Conservation (phyloP, 2,329 filamentous ascomycete species). For the Dissoconium aciculare region DNA sequence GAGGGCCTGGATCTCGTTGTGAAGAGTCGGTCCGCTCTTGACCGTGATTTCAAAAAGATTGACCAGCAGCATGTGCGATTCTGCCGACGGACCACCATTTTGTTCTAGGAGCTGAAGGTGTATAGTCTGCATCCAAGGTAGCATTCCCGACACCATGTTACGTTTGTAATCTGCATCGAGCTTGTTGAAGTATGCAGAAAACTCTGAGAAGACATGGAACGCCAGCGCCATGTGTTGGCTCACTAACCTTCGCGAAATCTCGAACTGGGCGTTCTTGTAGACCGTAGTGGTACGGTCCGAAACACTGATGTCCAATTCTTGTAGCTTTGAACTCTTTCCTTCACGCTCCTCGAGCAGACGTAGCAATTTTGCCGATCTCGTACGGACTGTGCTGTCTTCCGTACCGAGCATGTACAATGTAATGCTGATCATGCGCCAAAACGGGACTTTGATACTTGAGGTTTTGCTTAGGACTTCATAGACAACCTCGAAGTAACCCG, state of each 20-base stretch:
- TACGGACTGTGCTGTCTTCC: constrained; percentile 74
- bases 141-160: constrained; percentile 83
- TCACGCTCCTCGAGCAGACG: constrained; percentile 64
- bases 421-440: constrained; percentile 80
- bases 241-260: constrained; percentile 80
- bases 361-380: constrained; percentile 71
- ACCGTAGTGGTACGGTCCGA: constrained; percentile 97
- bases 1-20: constrained; percentile 92
- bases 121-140: constrained; percentile 92
- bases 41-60: constrained; percentile 96
- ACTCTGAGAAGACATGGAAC: constrained; percentile 91
- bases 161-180: constrained; percentile 69
- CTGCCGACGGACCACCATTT: constrained; percentile 75
- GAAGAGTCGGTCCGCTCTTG: constrained; percentile 69
- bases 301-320: constrained; percentile 96
- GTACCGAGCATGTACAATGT: constrained; percentile 88
- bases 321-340: constrained; percentile 73
- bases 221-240: constrained; percentile 79
- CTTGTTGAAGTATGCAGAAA: constrained; percentile 83
- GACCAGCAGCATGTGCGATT: constrained; percentile 85
- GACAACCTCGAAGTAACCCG: constrained; percentile 90
- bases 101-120: constrained; percentile 78
- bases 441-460: constrained; percentile 66
- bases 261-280: constrained; percentile 93
- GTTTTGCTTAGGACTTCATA: constrained; percentile 72